Base-by-base conservation (phyloP, 164 flowering plant species). In the Berberis thunbergii region DNA sequence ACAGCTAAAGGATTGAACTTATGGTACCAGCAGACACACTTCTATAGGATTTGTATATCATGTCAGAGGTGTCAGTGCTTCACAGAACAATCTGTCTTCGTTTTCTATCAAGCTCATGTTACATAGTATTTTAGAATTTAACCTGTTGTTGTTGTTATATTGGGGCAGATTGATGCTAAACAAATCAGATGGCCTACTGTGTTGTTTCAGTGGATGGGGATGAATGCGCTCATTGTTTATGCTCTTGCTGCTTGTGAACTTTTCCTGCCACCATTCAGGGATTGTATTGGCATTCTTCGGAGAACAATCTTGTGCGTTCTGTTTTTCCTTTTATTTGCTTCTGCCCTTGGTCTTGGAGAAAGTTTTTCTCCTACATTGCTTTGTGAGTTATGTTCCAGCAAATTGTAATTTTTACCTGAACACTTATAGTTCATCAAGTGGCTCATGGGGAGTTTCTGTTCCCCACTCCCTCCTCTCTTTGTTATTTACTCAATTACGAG, bases 191-290 rank as follows among this genome's bases (percentile, higher is more conserved):
- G 60, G 70, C 82, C 86, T 9, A 57, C 75, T 0, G 7, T 69
- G 38, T 69, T 87, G 52, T 74, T 87, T 26, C 80, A 89, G 69
- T 89, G 91, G 94, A 83, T 87, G 87, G 96, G 94, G 65, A 80
- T 84, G 94, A 86, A 87, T 75, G 89, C 94, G 7, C 82, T 89
- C 55, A 63, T 81, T 59, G 71, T 89, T 46, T 89, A 81, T 72
- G 87, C 84, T 68, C 70, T 89, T 73, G 93, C 81, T 59, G 88
- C 96, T 46, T 82, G 87, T 64, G 86, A 89, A 45, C 71, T 87
- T 48, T 89, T 69, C 80, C 89, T 13, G 88, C 79, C 58, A 79
- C 75, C 59, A 42, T 89, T 43, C 88, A 86, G 74, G 96, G 96
- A 65, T 79, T 89, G 64, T 89, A 87, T 69, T 87, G 86, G 91